Evolutionary conservation across 2,329 filamentous ascomycete species (phyloP).

Genomic region (Cytospora mali): DNA sequence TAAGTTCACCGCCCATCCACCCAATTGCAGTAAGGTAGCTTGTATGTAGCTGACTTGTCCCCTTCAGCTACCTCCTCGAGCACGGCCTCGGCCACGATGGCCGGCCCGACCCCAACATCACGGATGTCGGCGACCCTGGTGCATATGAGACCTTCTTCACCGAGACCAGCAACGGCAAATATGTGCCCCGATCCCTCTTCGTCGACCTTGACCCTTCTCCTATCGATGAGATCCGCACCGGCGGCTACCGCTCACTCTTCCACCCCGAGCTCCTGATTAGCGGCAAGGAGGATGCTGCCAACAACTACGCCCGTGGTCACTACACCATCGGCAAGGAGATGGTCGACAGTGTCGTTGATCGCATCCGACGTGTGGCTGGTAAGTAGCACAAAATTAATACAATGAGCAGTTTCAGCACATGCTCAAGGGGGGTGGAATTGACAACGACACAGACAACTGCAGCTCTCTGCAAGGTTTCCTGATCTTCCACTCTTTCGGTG

Average conservation of each 20-base stretch:
- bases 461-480: constrained; percentile 72
- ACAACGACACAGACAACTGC: constrained; percentile 63
- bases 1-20: constrained; percentile 49
- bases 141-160: constrained; percentile 76
- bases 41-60: constrained; percentile 32
- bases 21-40: constrained; percentile 7
- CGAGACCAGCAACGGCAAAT: constrained; percentile 71
- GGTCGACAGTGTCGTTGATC: constrained; percentile 70
- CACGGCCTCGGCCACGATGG: constrained; percentile 69
- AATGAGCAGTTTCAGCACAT: constrained; percentile 29
- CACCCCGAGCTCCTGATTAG: constrained; percentile 73
- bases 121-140: constrained; percentile 62
- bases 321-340: constrained; percentile 79
- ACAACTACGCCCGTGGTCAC: constrained; percentile 77
- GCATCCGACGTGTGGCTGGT: constrained; percentile 71
- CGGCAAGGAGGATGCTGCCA: constrained; percentile 76
- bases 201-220: constrained; percentile 73
- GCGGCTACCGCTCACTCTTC: constrained; percentile 68
- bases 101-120: constrained; percentile 62
- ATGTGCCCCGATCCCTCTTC: constrained; percentile 72
- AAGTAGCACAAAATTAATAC: constrained; percentile 35
- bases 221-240: constrained; percentile 74
- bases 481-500: constrained; percentile 75
- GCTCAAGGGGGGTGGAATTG: constrained; percentile 23
- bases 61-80: constrained; percentile 68